phyloP scores from a whole-genome alignment of 352 stramenopile genomes.

The Globisporangium cystogenes region DNA sequence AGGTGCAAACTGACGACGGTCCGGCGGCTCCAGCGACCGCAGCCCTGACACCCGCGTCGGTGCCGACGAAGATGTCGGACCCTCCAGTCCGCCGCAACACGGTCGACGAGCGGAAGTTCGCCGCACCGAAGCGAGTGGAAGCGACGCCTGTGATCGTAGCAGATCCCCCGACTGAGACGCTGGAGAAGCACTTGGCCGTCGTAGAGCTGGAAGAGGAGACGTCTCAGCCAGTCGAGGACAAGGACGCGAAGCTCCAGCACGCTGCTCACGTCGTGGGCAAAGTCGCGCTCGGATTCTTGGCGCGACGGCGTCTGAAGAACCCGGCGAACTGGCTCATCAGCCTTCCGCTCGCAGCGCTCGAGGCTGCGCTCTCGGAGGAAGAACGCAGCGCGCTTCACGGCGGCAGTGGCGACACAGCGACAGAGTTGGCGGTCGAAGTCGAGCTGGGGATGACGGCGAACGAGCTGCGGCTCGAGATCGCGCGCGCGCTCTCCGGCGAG shows the following conservation, averaged over 20 bases:
- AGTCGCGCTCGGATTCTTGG: conserved; percentile 41
- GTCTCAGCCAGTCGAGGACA: not conserved
- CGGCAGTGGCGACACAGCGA: not conserved
- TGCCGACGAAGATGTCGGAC: not conserved
- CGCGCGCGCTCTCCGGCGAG: conserved; percentile 25
- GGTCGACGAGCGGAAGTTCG: not conserved
- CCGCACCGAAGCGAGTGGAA: conserved; percentile 7
- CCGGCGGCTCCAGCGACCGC: not conserved
- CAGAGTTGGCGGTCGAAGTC: conserved; percentile 30
- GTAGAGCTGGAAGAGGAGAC: not conserved
- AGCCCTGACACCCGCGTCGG: not conserved
- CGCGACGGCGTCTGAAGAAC: conserved; percentile 28
- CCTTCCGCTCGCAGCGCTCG: conserved; percentile 24
- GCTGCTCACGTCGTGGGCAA: conserved; percentile 46
- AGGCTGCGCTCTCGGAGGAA: conserved; percentile 22
- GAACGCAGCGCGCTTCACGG: conserved; percentile 19
- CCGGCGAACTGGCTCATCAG: conserved; percentile 46
- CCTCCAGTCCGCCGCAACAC: conserved; percentile 5
- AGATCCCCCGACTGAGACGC: not conserved
- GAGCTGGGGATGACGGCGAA: conserved; percentile 56
- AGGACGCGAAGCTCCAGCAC: conserved; percentile 19
- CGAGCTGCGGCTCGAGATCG: conserved; percentile 39
- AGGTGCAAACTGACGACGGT: conserved; percentile 25
- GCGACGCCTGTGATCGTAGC: not conserved
- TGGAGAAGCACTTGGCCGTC: not conserved